Conservation (phyloP, 2,329 filamentous ascomycete genomes). For the Cryphonectria parasitica region DNA sequence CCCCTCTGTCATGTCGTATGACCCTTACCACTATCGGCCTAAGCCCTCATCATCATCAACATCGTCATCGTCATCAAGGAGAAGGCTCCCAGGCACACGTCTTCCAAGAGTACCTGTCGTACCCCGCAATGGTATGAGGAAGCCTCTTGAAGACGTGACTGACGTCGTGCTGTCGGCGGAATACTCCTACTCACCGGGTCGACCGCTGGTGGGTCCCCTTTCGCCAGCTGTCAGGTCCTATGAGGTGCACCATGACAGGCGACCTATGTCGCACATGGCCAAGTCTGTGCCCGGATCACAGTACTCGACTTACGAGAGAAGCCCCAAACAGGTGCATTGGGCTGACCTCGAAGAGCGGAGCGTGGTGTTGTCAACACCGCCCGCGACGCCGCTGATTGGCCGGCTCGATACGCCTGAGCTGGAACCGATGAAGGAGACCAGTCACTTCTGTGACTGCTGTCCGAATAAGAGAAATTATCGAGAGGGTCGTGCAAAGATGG, state of each 20-base stretch:
- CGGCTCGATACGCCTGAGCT: slow-evolving; percentile 27
- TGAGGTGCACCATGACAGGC: background rate
- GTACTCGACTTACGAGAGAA: background rate
- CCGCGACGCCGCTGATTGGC: slow-evolving; percentile 21
- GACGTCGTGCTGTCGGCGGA: slow-evolving; percentile 18
- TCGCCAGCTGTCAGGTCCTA: background rate
- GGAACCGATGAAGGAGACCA: slow-evolving; percentile 12
- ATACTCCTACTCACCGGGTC: slow-evolving; percentile 8
- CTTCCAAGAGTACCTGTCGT: background rate
- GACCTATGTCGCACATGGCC: background rate
- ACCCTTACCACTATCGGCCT: background rate
- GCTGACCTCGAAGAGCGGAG: slow-evolving; percentile 9
- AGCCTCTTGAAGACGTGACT: slow-evolving; percentile 17
- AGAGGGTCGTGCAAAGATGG: slow-evolving; percentile 25
- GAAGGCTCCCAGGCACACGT: background rate
- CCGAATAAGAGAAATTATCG: slow-evolving; percentile 13
- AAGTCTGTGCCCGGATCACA: background rate
- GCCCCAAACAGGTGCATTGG: background rate
- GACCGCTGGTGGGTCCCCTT: slow-evolving; percentile 2
- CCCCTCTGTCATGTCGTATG: background rate
- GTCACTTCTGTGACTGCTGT: slow-evolving; percentile 25
- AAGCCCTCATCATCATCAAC: background rate
- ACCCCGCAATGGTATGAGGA: background rate
- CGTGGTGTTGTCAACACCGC: slow-evolving; percentile 10
- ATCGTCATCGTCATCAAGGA: slow-evolving; percentile 1